These are phyloP conservation scores for Ambrosiella cleistominuta DNA, from an alignment of 2,329 filamentous ascomycete species.

Conservation along the genomic window DNA sequence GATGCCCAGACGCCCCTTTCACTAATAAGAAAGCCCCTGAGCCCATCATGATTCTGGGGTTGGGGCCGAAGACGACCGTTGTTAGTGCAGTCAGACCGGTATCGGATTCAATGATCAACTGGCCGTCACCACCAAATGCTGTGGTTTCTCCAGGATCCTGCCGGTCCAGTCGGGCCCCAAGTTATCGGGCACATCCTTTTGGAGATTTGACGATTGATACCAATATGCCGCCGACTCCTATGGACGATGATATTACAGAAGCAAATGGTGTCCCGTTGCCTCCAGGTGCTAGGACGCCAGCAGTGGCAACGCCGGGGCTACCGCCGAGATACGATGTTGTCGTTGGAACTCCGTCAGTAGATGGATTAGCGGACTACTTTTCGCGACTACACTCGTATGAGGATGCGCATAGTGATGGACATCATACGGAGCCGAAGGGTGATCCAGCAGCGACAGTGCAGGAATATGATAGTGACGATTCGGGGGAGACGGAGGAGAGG, in stretches of 20 bases:
- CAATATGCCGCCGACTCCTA: slow-evolving; percentile 19
- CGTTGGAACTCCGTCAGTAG: slow-evolving; percentile 48
- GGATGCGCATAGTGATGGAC: slow-evolving; percentile 14
- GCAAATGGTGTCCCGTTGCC: slow-evolving; percentile 44
- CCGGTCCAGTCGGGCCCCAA: slow-evolving; percentile 56
- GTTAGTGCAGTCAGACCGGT: slow-evolving; percentile 1
- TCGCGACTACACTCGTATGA: slow-evolving; percentile 59
- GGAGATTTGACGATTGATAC: slow-evolving; percentile 34
- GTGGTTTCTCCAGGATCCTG: not conserved
- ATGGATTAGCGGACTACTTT: slow-evolving; percentile 75
- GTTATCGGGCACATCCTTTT: slow-evolving; percentile 76
- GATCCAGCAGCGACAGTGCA: slow-evolving; percentile 19
- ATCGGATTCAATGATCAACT: not conserved
- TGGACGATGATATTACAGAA: slow-evolving; percentile 16
- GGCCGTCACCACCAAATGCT: not conserved
- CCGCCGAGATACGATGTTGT: slow-evolving; percentile 62
- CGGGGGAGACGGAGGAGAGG: slow-evolving; percentile 22
- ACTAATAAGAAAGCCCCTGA: not conserved
- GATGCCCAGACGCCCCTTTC: slow-evolving; percentile 32
- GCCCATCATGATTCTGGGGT: not conserved
- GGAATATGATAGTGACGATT: slow-evolving; percentile 19
- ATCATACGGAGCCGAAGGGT: not conserved
- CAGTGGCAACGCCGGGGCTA: slow-evolving; percentile 51
- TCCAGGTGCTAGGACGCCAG: slow-evolving; percentile 56
- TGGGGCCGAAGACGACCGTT: slow-evolving; percentile 3